Conservation (phyloP, 1,284 basidiomycete species). For the Boletellus sp. region DNA sequence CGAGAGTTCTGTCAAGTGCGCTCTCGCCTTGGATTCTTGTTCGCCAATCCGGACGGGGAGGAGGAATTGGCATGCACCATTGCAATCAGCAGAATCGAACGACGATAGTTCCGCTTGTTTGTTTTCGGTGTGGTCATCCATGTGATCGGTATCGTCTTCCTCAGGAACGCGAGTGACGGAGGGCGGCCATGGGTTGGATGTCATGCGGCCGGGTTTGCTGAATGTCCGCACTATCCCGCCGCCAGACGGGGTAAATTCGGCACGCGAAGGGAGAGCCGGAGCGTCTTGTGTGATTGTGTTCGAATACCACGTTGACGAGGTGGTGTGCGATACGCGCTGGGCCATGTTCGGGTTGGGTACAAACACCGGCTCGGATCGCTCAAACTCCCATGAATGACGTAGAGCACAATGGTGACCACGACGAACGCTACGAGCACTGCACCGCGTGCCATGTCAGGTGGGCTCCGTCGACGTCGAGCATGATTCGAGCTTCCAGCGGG, state of each 20-base stretch:
- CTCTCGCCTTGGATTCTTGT: constrained; percentile 48
- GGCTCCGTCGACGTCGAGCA: constrained; percentile 2
- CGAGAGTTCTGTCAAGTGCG: constrained; percentile 45
- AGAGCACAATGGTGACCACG: constrained; percentile 26
- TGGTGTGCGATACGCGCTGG: neutral
- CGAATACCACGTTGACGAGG: neutral
- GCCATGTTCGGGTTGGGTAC: neutral
- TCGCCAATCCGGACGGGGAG: constrained; percentile 46
- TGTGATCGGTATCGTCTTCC: neutral
- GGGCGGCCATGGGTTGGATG: constrained; percentile 12
- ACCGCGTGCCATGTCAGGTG: constrained; percentile 13
- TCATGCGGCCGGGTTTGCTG: neutral
- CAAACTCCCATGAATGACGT: constrained; percentile 22
- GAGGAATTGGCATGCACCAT: constrained; percentile 39
- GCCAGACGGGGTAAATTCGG: neutral
- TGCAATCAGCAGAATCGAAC: constrained; percentile 16
- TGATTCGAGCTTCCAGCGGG: neutral
- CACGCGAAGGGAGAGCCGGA: neutral
- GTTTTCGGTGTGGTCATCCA: neutral
- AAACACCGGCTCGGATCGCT: constrained; percentile 9
- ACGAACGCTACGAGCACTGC: constrained; percentile 17
- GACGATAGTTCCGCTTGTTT: neutral
- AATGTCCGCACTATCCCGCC: neutral
- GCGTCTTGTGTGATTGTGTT: neutral
- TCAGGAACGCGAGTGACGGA: constrained; percentile 12